These are phyloP conservation scores for Lactarius pseudohatsudake DNA, from an alignment of 768 basidiomycete genomes.

Conservation along the genomic window DNA sequence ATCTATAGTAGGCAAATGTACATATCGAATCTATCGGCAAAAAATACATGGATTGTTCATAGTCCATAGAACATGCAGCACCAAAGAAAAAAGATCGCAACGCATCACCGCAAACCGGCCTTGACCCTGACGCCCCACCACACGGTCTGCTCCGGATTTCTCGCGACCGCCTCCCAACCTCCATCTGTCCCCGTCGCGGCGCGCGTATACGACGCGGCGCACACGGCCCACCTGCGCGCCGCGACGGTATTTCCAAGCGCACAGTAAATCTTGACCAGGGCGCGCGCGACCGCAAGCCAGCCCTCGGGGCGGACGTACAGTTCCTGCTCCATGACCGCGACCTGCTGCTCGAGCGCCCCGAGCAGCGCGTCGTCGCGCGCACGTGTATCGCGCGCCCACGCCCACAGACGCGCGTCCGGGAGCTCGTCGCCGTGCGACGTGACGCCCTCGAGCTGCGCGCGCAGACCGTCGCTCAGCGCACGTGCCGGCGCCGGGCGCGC, in stretches of 20 bases:
- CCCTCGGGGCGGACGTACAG: constrained; percentile 10
- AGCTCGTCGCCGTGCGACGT: constrained; percentile 16
- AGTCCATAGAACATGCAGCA: neutral
- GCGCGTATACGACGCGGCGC: constrained; percentile 18
- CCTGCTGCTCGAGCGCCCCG: constrained; percentile 5
- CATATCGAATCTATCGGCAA: neutral
- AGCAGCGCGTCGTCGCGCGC: constrained; percentile 13
- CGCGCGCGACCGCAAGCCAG: constrained; percentile 15
- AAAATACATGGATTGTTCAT: constrained; percentile 1
- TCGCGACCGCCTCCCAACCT: constrained; percentile 23
- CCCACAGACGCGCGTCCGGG: constrained; percentile 10
- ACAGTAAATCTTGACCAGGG: constrained; percentile 12
- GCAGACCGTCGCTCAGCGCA: constrained; percentile 26
- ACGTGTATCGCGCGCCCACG: constrained; percentile 5
- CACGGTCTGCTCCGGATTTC: constrained; percentile 13
- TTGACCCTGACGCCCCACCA: constrained; percentile 19
- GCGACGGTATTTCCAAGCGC: constrained; percentile 10
- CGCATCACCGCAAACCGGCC: neutral
- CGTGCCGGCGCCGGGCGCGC: constrained; percentile 21
- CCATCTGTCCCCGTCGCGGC: constrained; percentile 22
- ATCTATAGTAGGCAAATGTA: neutral
- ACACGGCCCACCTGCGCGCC: constrained; percentile 18
- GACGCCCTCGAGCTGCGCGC: constrained; percentile 17
- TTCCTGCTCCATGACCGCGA: constrained; percentile 10
- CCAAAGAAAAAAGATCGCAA: neutral